Evolutionary conservation across 2,329 filamentous ascomycete genomes (phyloP).

Genomic region (Pseudocercospora cruenta): DNA sequence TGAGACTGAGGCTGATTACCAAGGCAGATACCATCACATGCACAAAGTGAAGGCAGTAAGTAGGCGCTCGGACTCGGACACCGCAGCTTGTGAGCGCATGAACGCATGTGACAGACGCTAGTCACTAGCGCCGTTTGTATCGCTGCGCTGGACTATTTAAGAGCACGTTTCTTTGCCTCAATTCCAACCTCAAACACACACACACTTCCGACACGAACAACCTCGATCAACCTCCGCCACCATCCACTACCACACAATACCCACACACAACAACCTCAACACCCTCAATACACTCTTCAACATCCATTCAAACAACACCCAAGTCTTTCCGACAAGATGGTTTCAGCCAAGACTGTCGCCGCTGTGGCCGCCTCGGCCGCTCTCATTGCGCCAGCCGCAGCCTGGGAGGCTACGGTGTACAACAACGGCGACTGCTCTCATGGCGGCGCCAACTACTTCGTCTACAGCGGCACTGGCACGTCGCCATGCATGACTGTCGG

Average conservation of each 20-base stretch:
- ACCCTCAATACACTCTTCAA: background rate
- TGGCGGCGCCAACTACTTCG: slow-evolving; percentile 2
- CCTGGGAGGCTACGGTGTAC: slow-evolving; percentile 9
- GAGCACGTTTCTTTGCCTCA: background rate
- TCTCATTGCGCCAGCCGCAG: background rate
- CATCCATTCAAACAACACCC: background rate
- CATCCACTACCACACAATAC: background rate
- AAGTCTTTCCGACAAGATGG: background rate
- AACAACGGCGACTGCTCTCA: slow-evolving; percentile 11
- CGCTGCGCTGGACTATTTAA: background rate
- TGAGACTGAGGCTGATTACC: background rate
- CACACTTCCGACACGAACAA: background rate
- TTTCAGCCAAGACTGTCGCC: background rate
- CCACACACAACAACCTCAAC: background rate
- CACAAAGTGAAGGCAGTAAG: background rate
- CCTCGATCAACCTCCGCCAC: background rate
- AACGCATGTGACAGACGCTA: background rate
- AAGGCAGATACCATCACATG: background rate
- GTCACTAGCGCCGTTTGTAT: background rate
- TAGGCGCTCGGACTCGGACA: background rate
- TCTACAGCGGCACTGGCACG: background rate
- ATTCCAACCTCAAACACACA: background rate
- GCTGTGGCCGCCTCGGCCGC: background rate
- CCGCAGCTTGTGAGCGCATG: background rate
- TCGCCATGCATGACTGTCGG: slow-evolving; percentile 3